A percentile compares a stretch with the other conserved stretches of the same genome.
Evolutionary conservation across 371 early-diverging fungal species (phyloP).

Genomic region (Funneliformis caledonium): DNA sequence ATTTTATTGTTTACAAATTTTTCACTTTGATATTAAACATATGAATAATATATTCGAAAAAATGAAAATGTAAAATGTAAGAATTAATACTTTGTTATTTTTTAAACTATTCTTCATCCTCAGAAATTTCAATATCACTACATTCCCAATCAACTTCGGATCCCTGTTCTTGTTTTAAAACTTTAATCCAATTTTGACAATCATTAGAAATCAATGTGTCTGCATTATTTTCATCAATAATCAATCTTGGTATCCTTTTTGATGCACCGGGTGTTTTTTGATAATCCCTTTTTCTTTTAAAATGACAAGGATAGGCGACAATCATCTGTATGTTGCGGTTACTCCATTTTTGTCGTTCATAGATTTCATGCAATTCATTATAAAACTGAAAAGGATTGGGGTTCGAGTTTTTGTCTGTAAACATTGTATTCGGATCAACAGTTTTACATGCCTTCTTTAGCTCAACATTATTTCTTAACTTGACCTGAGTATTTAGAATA

Average conservation of each 20-base stretch:
- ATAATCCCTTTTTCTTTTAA: background rate
- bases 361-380: background rate
- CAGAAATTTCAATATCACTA: background rate
- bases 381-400: background rate
- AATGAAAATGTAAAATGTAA: no score
- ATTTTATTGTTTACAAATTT: no score
- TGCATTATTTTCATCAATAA: background rate
- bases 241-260: background rate
- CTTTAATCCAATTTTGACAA: background rate
- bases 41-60: no score
- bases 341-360: background rate
- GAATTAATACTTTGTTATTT: no score
- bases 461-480: background rate
- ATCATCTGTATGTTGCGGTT: background rate
- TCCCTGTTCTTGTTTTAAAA: background rate
- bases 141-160: background rate
- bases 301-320: conserved; percentile 6
- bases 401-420: background rate
- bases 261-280: background rate
- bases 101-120: no score
- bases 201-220: background rate
- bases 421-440: background rate
- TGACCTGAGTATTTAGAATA: conserved; percentile 5
- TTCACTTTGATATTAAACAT: no score
- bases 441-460: background rate